Conservation (phyloP, 352 stramenopile genomes). For the Phytopythium cucurbitacearum region DNA sequence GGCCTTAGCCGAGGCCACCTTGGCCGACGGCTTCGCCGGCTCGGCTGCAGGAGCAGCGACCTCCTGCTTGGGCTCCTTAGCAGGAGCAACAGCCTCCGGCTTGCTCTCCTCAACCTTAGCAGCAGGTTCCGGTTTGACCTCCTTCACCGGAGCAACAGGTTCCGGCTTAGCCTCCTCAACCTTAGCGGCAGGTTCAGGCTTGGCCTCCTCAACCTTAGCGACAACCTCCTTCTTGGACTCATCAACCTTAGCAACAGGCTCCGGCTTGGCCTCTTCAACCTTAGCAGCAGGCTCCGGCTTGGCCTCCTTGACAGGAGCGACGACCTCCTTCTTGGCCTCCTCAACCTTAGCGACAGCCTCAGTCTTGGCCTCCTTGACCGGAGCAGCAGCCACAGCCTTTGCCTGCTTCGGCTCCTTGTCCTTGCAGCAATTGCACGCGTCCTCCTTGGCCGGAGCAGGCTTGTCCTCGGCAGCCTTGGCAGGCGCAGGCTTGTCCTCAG, state of each 20-base stretch:
- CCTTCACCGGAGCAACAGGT: slow-evolving; percentile 2
- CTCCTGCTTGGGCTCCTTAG: background rate
- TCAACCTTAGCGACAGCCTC: slow-evolving; percentile 5
- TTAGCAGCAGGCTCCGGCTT: background rate
- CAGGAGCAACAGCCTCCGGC: slow-evolving; percentile 6
- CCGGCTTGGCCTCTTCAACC: slow-evolving; percentile 1
- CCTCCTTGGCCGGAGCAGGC: background rate
- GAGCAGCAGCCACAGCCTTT: slow-evolving; percentile 1
- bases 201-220: background rate
- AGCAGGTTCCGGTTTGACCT: background rate
- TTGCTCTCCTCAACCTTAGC: slow-evolving; percentile 5
- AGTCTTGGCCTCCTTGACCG: slow-evolving; percentile 7
- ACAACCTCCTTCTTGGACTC: slow-evolving; percentile 7
- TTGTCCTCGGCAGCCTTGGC: background rate
- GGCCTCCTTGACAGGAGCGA: background rate
- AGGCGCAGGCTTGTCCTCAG: background rate
- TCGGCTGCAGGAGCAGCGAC: background rate
- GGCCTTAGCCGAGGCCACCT: slow-evolving; percentile 23
- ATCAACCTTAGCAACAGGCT: background rate
- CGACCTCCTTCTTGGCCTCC: background rate
- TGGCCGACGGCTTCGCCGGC: slow-evolving; percentile 13
- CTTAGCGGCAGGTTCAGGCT: background rate
- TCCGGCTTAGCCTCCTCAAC: slow-evolving; percentile 1
- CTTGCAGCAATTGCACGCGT: background rate
- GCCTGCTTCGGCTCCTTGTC: background rate